Evolutionary conservation across 345 rosid species (phyloP), one percentile per base, ranked within the genome.

Genomic region (Alliaria petiolata): DNA sequence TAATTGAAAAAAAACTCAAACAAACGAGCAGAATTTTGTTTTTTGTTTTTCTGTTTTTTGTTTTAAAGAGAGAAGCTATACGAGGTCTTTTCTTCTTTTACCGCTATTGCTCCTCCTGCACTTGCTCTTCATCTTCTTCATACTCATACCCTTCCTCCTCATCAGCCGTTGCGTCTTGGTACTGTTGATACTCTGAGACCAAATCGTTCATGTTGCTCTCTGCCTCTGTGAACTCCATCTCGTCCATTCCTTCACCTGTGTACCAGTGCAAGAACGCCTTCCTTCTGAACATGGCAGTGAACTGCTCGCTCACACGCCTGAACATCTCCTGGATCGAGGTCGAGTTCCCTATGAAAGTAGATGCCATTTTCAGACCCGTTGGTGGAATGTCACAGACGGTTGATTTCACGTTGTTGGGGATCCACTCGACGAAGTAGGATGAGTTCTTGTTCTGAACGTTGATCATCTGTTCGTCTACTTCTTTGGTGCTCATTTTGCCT

Each of bases 181-280:
- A 87, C 56, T 87, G 93, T 50, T 87, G 93, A 69, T 87, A 87
- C 75, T 87, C 93, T 0, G 93, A 84, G 8, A 87, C 93, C 61
- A 87, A 80, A 83, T 85, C 92, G 7, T 87, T 87, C 92, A 87
- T 87, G 81, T 87, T 87, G 63, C 92, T 87, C 71, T 88, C 90
- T 11, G 90, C 93, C 63, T 88, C 95, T 3, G 95, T 89, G 56
- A 86, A 86, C 79, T 89, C 95, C 95, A 89, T 89, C 78, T 89
- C 95, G 17, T 89, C 95, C 95, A 86, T 89, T 14, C 95, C 95
- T 61, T 89, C 93, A 39, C 89, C 93, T 0, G 93, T 88, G 75
- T 88, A 88, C 93, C 91, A 87, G 53, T 87, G 91, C 85, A 87
- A 79, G 81, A 87, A 87, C 20, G 91, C 89, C 69, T 87, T 87